These are phyloP conservation scores for Dactylellina drechsleri DNA, from an alignment of 2,329 filamentous ascomycete genomes.

Conservation along the genomic window DNA sequence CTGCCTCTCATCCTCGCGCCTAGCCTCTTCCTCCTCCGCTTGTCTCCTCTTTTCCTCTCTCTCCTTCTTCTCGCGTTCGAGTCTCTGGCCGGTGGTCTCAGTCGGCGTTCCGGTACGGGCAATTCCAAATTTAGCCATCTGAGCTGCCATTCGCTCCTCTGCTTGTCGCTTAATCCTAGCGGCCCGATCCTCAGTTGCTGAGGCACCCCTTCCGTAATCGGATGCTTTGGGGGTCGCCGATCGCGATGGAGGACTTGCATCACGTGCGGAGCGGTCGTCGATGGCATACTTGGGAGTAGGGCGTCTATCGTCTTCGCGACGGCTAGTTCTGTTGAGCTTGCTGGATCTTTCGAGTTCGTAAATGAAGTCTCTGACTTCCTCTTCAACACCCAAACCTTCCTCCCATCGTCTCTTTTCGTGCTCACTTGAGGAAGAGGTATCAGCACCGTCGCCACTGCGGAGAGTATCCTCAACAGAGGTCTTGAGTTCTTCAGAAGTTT, in stretches of 20 bases:
- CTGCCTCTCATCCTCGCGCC: conserved; percentile 86
- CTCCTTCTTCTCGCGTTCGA: conserved; percentile 87
- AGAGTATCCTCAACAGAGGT: conserved; percentile 85
- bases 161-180: conserved; percentile 98
- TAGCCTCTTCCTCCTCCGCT: conserved; percentile 93
- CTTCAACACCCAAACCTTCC: conserved; percentile 92
- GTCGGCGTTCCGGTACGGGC: conserved; percentile 70
- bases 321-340: conserved; percentile 74
- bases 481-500: conserved; percentile 89
- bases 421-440: conserved; percentile 48
- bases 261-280: conserved; percentile 65
- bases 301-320: conserved; percentile 62
- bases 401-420: conserved; percentile 89
- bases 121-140: conserved; percentile 90
- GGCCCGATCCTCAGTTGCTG: conserved; percentile 78
- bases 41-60: conserved; percentile 85
- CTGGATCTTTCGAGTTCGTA: conserved; percentile 92
- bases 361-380: conserved; percentile 97
- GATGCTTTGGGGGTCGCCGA: conserved; percentile 69
- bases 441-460: conserved; percentile 75
- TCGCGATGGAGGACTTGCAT: conserved; percentile 63
- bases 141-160: conserved; percentile 95
- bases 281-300: conserved; percentile 59
- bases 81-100: conserved; percentile 82
- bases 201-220: conserved; percentile 80